Evolutionary conservation across 208 protist species (phyloP).

Genomic region (Wallacemonas sp.): DNA sequence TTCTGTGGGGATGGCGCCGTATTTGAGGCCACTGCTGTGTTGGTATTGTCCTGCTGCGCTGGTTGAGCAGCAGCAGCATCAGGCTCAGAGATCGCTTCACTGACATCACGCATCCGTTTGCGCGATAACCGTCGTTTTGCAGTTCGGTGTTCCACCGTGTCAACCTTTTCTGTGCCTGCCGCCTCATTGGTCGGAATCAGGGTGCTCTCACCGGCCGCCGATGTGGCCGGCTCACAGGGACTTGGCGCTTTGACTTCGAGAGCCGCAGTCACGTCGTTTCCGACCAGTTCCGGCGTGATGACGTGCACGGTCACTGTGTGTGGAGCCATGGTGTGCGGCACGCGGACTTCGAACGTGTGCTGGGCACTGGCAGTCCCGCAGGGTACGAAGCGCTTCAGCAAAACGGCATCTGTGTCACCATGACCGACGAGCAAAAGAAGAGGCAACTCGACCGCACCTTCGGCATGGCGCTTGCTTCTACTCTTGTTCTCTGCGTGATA

Average conservation of each 20-base stretch:
- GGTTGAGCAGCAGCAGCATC: too few relatives aligned
- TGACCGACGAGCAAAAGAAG: conserved; percentile 42
- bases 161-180: background rate
- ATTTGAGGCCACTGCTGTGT: too few relatives aligned
- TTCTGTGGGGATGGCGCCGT: too few relatives aligned
- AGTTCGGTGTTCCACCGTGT: background rate
- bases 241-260: too few relatives aligned
- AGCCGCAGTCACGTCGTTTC: background rate
- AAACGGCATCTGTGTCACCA: conserved; percentile 22
- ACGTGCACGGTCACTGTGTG: background rate
- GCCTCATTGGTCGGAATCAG: too few relatives aligned
- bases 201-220: too few relatives aligned
- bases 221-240: too few relatives aligned
- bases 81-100: too few relatives aligned
- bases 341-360: conserved; percentile 1
- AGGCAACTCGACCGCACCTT: background rate
- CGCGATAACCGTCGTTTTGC: too few relatives aligned
- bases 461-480: background rate
- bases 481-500: background rate
- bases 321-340: background rate
- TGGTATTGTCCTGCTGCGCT: too few relatives aligned
- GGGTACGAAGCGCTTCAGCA: conserved; percentile 33
- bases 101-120: too few relatives aligned
- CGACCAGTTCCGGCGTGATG: background rate
- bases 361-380: background rate